Base-by-base conservation (phyloP, 2,329 filamentous ascomycete genomes). In the Fusarium kyushuense region DNA sequence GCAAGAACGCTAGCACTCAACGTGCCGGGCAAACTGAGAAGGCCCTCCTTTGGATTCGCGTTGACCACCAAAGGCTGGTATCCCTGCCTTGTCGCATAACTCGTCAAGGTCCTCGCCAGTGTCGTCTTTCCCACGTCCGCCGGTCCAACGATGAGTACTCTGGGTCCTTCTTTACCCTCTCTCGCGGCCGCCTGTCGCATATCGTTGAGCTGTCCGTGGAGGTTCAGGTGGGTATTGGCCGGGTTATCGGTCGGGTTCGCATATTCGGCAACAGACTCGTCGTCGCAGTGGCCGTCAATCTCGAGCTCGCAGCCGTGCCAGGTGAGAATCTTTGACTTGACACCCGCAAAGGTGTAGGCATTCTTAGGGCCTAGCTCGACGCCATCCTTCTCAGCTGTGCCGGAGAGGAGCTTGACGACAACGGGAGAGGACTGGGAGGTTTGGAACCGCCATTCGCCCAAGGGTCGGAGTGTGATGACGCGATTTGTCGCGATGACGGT, bases 331-430 rank as follows among this genome's bases (percentile, higher is more conserved):
- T 95, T 94, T 59, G 92, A 92, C 82, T 96, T 96, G 71, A 87
- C 87, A 57, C 93, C 92, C 45, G 87, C 86, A 79, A 99, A 95
- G 32, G 85, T 90, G 82, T 98, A 98, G 12, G 87, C 85, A 52
- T 91, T 91, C 58, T 91, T 91, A 12, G 88, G 86, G 13, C 94
- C 94, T 42, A 99, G 90, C 81, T 99, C 96, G 56, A 95, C 94
- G 76, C 96, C 96, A 77, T 98, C 97, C 75, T 97, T 89, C 79
- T 99, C 96, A 48, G 95, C 96, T 2, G 90, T 93, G 64, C 96
- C 96, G 33, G 86, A 88, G 57, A 93, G 81, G 27, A 98, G 84
- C 82, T 94, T 84, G 47, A 86, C 75, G 38, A 79, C 78, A 51
- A 85, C 62, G 30, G 77, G 72, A 59, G 79, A 78, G 65, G 76